Evolutionary conservation across 2,329 filamentous ascomycete species (phyloP).

Genomic region (Arthrobotrys conoides): DNA sequence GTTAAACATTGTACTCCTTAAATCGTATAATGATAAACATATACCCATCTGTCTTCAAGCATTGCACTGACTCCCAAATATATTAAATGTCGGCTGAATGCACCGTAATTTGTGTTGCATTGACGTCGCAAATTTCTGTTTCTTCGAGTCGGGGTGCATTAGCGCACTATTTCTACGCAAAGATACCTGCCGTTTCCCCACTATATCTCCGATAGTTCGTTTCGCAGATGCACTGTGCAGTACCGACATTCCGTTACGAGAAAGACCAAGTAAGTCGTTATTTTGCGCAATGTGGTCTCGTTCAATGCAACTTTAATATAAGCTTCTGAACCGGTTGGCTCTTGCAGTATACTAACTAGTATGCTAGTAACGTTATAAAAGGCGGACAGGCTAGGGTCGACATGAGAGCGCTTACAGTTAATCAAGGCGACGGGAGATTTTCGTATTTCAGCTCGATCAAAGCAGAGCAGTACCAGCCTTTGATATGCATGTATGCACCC

Average conservation of each 20-base stretch:
- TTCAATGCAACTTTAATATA: slow-evolving; percentile 30
- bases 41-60: slow-evolving; percentile 15
- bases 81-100: slow-evolving; percentile 23
- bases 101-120: slow-evolving; percentile 35
- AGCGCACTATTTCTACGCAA: slow-evolving; percentile 6
- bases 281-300: slow-evolving; percentile 30
- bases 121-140: slow-evolving; percentile 27
- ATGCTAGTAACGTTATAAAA: slow-evolving; percentile 23
- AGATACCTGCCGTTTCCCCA: slow-evolving; percentile 23
- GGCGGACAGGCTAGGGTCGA: neutral
- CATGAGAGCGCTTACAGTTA: slow-evolving; percentile 9
- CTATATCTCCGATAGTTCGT: slow-evolving; percentile 26
- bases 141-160: slow-evolving; percentile 22
- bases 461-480: slow-evolving; percentile 2
- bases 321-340: neutral
- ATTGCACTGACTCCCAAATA: slow-evolving; percentile 16
- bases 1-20: neutral
- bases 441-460: slow-evolving; percentile 38
- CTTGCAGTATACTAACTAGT: too few relatives aligned
- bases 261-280: neutral
- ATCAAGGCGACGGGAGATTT: slow-evolving; percentile 16
- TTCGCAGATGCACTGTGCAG: neutral
- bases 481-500: slow-evolving; percentile 25
- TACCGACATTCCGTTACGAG: slow-evolving; percentile 3
- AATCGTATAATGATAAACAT: neutral